Base-by-base conservation (phyloP, 2,329 filamentous ascomycete genomes). In the Colletotrichum simmondsii region DNA sequence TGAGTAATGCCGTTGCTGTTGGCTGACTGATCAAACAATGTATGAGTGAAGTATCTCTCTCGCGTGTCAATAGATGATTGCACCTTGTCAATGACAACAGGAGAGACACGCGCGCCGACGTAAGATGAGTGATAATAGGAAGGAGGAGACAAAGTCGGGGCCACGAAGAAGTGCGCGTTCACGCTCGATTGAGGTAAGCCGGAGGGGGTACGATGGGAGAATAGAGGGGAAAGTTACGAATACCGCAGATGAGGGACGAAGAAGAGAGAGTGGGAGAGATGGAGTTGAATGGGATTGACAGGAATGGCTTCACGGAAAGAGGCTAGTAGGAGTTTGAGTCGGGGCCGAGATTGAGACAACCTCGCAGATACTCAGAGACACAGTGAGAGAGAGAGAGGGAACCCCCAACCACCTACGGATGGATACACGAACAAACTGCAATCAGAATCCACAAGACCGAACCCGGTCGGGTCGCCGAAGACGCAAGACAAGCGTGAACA, bases 121-220 rank as follows among this genome's bases (percentile, higher is more conserved):
- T 53, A 61, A 73, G 66, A 68, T 19, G 24, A 16, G 46, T 22
- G 57, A 57, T 32, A 52, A 57, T 57, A 8, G 57, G 28, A 30
- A 56, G 30, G 58, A 58, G 24, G 64, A 68, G 5, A 22, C 22
- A n/a, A n/a, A n/a, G 19, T 42, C 16, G 32, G 11, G 49, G 62
- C 49, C 62, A 22, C 68, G 68, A 68, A 35, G 49, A 53, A 28
- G 52, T 68, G 64, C 64, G 68, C 46, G 65, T 71, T 68, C 68
- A 52, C 64, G 6, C 42, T 56, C 49, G 58, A 10, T 53, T 42
- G 53, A 37, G 54, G 60, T 22, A 35, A 57, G 56, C 60, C 54
- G 64, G 49, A 68, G 26, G 56, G 42, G 57, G 46, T 19, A 37
- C 42, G 26, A 32, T 37, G 54, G 54, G 35, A 11, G 54, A 16